Percentiles rank a stretch among this genome's conserved stretches.
Evolutionary conservation across 208 protist species (phyloP).

Genomic region (Wallacemonas sp.): DNA sequence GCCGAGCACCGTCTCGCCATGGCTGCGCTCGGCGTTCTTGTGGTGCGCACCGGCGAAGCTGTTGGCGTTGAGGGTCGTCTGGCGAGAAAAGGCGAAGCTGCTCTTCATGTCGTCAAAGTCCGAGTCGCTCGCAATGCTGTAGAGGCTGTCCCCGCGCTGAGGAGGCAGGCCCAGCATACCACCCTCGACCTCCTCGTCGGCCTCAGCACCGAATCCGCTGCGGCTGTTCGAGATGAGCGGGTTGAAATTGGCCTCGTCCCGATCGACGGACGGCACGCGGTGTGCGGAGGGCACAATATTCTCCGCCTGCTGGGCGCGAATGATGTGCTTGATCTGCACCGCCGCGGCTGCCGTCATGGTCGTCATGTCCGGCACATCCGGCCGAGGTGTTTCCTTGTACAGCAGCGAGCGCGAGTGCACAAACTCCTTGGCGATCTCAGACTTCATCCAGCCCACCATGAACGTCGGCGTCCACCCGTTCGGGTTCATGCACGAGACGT

Average conservation of each 20-base stretch:
- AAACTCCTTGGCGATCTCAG: constrained; percentile 82
- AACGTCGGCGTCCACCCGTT: constrained; percentile 88
- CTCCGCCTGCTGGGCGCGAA: neutral
- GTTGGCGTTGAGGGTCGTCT: constrained; percentile 12
- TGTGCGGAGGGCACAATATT: no score
- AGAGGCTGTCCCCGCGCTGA: constrained; percentile 1
- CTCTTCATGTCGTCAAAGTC: constrained; percentile 14
- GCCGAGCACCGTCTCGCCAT: neutral
- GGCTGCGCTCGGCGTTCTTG: neutral
- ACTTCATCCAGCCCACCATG: constrained; percentile 84
- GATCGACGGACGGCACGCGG: no score
- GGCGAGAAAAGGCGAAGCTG: constrained; percentile 10
- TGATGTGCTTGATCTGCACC: neutral
- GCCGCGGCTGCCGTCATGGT: neutral
- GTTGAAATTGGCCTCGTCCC: neutral
- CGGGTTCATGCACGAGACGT: constrained; percentile 83
- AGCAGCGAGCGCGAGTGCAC: constrained; percentile 52
- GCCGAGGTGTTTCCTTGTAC: constrained; percentile 33
- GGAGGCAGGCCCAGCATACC: neutral
- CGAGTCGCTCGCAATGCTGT: constrained; percentile 1
- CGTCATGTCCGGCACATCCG: constrained; percentile 8
- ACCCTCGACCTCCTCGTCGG: neutral
- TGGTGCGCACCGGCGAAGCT: neutral
- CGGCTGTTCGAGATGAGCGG: neutral
- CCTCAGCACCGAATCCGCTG: neutral